Conservation (phyloP, 2,329 filamentous ascomycete genomes). For the Penicillium hordei region DNA sequence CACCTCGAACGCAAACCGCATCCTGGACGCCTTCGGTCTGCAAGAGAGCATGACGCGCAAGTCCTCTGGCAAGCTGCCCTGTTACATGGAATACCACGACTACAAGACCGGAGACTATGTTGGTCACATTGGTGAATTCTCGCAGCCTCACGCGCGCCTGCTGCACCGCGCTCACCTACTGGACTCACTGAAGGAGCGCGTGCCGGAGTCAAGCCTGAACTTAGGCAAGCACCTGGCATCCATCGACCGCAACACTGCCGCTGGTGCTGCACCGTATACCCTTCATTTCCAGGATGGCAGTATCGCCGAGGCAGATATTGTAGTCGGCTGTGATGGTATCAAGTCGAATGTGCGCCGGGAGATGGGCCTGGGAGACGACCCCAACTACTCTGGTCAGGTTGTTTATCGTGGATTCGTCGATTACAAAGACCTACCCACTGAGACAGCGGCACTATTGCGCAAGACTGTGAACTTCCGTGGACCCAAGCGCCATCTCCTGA, state of each 20-base stretch:
- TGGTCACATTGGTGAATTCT: conserved; percentile 34
- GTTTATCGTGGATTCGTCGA: conserved; percentile 41
- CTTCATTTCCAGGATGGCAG: conserved; percentile 48
- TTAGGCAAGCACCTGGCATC: conserved; percentile 29
- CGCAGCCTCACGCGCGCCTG: conserved; percentile 25
- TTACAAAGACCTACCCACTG: conserved; percentile 33
- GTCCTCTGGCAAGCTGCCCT: conserved; percentile 34
- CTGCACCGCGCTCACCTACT: conserved; percentile 38
- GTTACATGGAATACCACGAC: conserved; percentile 34
- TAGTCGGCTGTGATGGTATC: conserved; percentile 52
- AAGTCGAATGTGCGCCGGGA: conserved; percentile 47
- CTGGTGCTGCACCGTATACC: conserved; percentile 28
- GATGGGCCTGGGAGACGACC: conserved; percentile 30
- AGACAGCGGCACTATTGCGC: conserved; percentile 32
- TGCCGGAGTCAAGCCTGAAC: conserved; percentile 28
- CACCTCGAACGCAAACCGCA: conserved; percentile 37
- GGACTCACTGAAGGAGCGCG: conserved; percentile 36
- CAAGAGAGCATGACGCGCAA: conserved; percentile 34
- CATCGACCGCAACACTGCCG: conserved; percentile 20
- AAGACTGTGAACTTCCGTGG: conserved; percentile 39
- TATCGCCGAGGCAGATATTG: conserved; percentile 42
- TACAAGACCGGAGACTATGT: conserved; percentile 30
- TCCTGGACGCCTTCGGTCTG: conserved; percentile 35
- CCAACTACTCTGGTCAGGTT: conserved; percentile 39
- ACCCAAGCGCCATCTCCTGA: conserved; percentile 35